Conservation (phyloP, 2,329 filamentous ascomycete species). For the Coniochaeta sp. region DNA sequence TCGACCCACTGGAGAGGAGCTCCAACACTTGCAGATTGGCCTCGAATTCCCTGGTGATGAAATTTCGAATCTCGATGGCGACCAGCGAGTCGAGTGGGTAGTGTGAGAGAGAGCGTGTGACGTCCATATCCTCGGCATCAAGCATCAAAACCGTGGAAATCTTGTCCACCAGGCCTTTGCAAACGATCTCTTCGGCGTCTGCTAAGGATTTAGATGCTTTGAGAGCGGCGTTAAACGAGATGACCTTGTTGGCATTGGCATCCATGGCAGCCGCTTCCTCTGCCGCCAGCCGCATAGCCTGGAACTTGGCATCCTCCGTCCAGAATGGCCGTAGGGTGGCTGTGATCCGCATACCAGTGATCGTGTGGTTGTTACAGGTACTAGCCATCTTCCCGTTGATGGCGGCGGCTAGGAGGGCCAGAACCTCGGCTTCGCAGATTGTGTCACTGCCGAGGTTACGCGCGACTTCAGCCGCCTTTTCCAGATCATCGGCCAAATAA, state of each 20-base stretch:
- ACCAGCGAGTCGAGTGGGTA: slow-evolving; percentile 41
- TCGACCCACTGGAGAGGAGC: slow-evolving; percentile 42
- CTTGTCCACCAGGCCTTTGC: slow-evolving; percentile 38
- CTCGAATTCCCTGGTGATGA: slow-evolving; percentile 42
- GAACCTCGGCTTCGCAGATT: slow-evolving; percentile 45
- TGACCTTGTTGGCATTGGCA: slow-evolving; percentile 15
- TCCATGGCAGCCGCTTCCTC: slow-evolving; percentile 26
- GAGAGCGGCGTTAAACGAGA: slow-evolving; percentile 37
- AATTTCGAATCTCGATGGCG: slow-evolving; percentile 44
- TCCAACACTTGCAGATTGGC: slow-evolving; percentile 48
- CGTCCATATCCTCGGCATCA: slow-evolving; percentile 40
- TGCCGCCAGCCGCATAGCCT: slow-evolving; percentile 34
- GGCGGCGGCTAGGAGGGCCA: slow-evolving; percentile 44
- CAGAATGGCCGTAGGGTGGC: slow-evolving; percentile 42
- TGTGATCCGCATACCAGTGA: slow-evolving; percentile 46
- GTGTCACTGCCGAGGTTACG: slow-evolving; percentile 35
- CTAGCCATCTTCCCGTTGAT: slow-evolving; percentile 35
- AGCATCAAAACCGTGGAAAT: slow-evolving; percentile 43
- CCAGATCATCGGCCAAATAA: slow-evolving; percentile 40
- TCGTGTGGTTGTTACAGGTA: slow-evolving; percentile 40
- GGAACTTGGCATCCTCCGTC: slow-evolving; percentile 47
- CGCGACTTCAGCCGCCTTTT: slow-evolving; percentile 35
- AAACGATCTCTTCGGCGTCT: slow-evolving; percentile 38
- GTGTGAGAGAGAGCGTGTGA: slow-evolving; percentile 30
- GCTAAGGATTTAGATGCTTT: slow-evolving; percentile 32